A percentile compares a stretch with the other conserved stretches of the same genome.
These are phyloP conservation scores for Diddensiella santjacobensis DNA, from an alignment of 805 yeast genomes.

Conservation along the genomic window DNA sequence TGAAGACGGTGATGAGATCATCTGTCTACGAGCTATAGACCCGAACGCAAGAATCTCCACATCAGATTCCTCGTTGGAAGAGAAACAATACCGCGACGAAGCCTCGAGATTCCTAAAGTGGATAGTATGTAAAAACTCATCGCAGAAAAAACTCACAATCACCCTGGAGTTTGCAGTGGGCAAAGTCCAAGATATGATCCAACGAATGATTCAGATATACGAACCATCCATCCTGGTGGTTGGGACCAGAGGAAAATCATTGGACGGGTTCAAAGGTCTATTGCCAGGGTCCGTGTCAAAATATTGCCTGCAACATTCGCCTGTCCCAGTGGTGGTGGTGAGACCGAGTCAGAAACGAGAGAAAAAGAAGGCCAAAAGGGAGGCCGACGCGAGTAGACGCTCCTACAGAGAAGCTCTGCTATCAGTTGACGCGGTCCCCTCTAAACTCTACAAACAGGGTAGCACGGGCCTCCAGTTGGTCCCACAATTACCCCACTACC, in stretches of 20 bases:
- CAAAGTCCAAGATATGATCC: conserved; percentile 40
- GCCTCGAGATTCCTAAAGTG: conserved; percentile 35
- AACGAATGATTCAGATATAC: conserved; percentile 41
- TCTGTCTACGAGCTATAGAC: conserved; percentile 43
- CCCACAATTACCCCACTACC: conserved; percentile 17
- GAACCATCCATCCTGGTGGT: conserved; percentile 45
- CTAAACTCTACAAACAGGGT: conserved; percentile 14
- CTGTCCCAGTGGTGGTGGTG: conserved; percentile 45
- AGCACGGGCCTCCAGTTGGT: conserved; percentile 15
- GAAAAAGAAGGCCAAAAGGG: conserved; percentile 32
- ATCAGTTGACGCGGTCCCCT: neutral
- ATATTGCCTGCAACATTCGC: conserved; percentile 44
- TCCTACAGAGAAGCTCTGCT: conserved; percentile 14
- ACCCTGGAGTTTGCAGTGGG: conserved; percentile 45
- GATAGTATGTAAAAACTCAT: conserved; percentile 34
- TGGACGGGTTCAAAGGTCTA: conserved; percentile 40
- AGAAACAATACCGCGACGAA: conserved; percentile 32
- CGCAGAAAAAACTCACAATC: conserved; percentile 39
- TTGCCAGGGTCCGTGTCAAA: conserved; percentile 47
- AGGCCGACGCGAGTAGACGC: conserved; percentile 31
- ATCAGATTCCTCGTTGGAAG: conserved; percentile 19
- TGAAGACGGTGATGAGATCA: conserved; percentile 45
- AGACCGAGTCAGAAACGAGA: conserved; percentile 38
- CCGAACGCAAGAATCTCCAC: conserved; percentile 27
- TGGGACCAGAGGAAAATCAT: conserved; percentile 41